Percentiles rank a stretch among this genome's conserved stretches.
These are phyloP conservation scores for Ustilago lituana DNA, from an alignment of 1,284 basidiomycete genomes.

Conservation along the genomic window DNA sequence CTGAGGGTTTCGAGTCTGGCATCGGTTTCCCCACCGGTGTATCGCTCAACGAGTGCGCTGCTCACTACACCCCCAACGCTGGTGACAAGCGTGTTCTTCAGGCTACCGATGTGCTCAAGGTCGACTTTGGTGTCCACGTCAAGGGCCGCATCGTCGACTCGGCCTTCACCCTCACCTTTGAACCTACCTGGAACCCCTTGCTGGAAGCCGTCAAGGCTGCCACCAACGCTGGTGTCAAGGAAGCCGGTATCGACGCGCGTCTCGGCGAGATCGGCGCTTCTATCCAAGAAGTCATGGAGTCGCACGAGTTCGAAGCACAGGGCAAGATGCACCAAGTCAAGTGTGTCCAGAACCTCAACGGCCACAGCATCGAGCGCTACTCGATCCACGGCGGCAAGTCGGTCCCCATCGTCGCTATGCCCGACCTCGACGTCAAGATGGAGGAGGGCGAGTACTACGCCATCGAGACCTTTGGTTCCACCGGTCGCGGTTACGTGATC, in stretches of 20 bases:
- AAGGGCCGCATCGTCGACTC: constrained; percentile 93
- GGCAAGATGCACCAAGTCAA: constrained; percentile 78
- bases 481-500: constrained; percentile 90
- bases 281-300: constrained; percentile 99
- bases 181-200: constrained; percentile 87
- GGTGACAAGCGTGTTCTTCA: constrained; percentile 90
- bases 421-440: constrained; percentile 89
- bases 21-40: constrained; percentile 97
- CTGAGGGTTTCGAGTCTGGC: constrained; percentile 82
- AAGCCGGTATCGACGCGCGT: constrained; percentile 91
- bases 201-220: constrained; percentile 92
- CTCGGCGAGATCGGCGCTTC: constrained; percentile 90
- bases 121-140: constrained; percentile 97
- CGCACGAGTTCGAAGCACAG: constrained; percentile 91
- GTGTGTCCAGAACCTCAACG: constrained; percentile 66
- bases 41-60: constrained; percentile 91
- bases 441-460: constrained; percentile 99
- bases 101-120: constrained; percentile 88
- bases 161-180: constrained; percentile 90
- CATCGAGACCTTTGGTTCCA: constrained; percentile 98
- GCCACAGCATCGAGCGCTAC: constrained; percentile 65
- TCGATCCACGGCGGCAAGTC: constrained; percentile 75
- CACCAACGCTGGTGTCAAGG: constrained; percentile 82
- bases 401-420: constrained; percentile 83
- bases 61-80: constrained; percentile 96